Evolutionary conservation across 768 basidiomycete genomes (phyloP).

Genomic region (Termitomyces sp.): DNA sequence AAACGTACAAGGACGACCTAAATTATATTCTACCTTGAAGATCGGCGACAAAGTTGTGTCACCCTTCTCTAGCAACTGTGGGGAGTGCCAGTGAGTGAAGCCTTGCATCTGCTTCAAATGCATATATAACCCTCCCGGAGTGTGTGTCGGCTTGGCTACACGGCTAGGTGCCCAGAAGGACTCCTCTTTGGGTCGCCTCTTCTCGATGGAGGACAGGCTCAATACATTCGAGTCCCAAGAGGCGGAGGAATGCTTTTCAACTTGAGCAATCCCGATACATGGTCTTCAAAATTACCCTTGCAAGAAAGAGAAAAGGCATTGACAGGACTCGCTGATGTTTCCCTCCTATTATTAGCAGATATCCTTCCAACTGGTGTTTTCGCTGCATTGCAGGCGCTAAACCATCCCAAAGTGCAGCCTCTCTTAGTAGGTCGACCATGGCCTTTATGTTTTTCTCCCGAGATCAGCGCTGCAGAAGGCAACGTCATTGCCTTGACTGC

Average conservation of each 20-base stretch:
- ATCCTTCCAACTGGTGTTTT: slow-evolving; percentile 80
- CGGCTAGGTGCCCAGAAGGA: slow-evolving; percentile 59
- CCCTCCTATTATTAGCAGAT: slow-evolving; percentile 68
- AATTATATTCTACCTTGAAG: slow-evolving; percentile 56
- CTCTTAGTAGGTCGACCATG: slow-evolving; percentile 55
- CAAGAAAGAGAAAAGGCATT: slow-evolving; percentile 32
- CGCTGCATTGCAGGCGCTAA: slow-evolving; percentile 65
- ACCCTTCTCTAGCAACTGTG: slow-evolving; percentile 78
- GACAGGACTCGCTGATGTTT: slow-evolving; percentile 49
- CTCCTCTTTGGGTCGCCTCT: slow-evolving; percentile 60
- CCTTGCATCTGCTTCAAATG: neutral
- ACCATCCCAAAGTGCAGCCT: slow-evolving; percentile 66
- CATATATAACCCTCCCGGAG: slow-evolving; percentile 27
- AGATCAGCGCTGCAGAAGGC: slow-evolving; percentile 12
- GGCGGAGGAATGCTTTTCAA: slow-evolving; percentile 76
- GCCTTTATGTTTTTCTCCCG: slow-evolving; percentile 39
- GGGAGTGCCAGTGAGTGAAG: slow-evolving; percentile 71
- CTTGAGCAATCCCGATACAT: slow-evolving; percentile 43
- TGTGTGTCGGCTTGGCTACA: slow-evolving; percentile 69
- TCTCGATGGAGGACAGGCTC: slow-evolving; percentile 73
- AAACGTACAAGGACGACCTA: slow-evolving; percentile 43
- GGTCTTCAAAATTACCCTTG: slow-evolving; percentile 32
- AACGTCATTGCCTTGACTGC: slow-evolving; percentile 28
- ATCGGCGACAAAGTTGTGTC: slow-evolving; percentile 76
- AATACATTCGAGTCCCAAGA: slow-evolving; percentile 73